Conservation (phyloP, 1,284 basidiomycete species). For the Rhodotorula glutinis region DNA sequence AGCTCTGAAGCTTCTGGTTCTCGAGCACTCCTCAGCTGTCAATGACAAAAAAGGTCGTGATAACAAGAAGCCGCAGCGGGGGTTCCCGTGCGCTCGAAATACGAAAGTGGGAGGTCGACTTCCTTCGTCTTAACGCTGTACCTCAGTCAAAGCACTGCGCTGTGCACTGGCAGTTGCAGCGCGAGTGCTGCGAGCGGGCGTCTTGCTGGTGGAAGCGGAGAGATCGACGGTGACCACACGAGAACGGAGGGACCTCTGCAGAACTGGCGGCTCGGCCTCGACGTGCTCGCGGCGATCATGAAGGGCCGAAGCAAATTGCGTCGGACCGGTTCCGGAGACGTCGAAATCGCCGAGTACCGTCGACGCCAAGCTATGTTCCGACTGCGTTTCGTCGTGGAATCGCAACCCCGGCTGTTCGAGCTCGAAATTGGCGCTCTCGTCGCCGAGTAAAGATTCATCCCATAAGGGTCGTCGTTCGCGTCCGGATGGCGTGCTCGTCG, state of each 20-base stretch:
- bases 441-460: conserved; percentile 9
- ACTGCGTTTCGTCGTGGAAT: conserved; percentile 21
- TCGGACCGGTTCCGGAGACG: not conserved
- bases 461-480: not conserved
- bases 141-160: conserved; percentile 23
- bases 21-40: too few species aligned
- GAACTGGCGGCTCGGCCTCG: conserved; percentile 2
- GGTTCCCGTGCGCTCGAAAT: too few species aligned
- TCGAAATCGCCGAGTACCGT: conserved; percentile 4
- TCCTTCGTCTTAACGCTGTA: not conserved
- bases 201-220: conserved; percentile 2
- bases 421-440: conserved; percentile 16
- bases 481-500: conserved; percentile 1
- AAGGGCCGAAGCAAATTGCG: not conserved
- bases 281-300: not conserved
- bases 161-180: conserved; percentile 3
- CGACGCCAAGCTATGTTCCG: conserved; percentile 7
- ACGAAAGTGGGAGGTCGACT: not conserved
- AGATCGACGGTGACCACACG: conserved; percentile 19
- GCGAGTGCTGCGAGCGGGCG: conserved; percentile 2
- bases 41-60: not conserved
- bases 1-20: too few species aligned
- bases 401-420: conserved; percentile 22
- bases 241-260: conserved; percentile 17
- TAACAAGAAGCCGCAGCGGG: not conserved